Base-by-base conservation (phyloP, 2,329 filamentous ascomycete species). In the Colletotrichum godetiae region DNA sequence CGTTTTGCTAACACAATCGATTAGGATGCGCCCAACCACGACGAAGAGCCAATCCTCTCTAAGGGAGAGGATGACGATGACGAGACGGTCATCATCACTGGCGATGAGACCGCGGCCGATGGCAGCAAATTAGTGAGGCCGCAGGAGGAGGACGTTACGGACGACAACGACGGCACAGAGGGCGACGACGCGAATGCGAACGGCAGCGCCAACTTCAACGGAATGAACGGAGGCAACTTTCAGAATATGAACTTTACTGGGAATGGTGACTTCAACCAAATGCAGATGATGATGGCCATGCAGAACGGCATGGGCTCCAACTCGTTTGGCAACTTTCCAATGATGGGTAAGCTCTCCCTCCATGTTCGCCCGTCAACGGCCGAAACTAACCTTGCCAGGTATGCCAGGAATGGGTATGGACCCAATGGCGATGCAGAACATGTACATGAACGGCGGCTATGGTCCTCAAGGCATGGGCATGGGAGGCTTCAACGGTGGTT, bases 401-500 rank as follows among this genome's bases (percentile, higher is more conserved):
- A 95, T 97, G 93, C 86, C 92, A 77, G 91, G 91, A 79, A 95
- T 96, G 93, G 89, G 89, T 83, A 97, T 97, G 94, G 93, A 95
- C 88, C 91, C 92, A 74, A 91, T 92, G 88, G 85, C 87, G 82
- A 92, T 93, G 90, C 91, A 93, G 82, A 92, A 89, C 84, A 92
- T 92, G 89, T 91, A 91, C 88, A 94, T 95, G 92, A 94, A 91
- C 86, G 91, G 91, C 87, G 90, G 91, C 82, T 94, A 93, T 83
- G 90, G 90, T 85, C 86, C 87, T 81, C 90, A 91, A 88, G 91
- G 91, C 87, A 93, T 93, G 91, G 93, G 91, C 87, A 94, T 96
- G 93, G 94, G 91, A 86, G 90, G 91, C 81, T 92, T 91, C 85
- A 90, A 90, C 86, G 90, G 90, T 84, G 89, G 89, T 82, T 88